These are phyloP conservation scores for Larix kaempferi DNA, from an alignment of 75 land plant genomes.

Conservation along the genomic window DNA sequence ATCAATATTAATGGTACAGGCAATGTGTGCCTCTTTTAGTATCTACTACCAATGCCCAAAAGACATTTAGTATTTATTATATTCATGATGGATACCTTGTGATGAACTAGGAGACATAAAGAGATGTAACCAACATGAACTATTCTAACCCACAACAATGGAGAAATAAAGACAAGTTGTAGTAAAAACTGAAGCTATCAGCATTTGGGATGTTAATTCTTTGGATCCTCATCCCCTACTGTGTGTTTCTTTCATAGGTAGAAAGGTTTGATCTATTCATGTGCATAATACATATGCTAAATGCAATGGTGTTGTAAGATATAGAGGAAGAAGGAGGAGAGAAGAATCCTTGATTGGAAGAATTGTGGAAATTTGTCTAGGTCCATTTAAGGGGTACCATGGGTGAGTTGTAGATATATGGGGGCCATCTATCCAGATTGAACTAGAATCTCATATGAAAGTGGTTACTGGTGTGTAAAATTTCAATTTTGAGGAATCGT, in stretches of 20 bases:
- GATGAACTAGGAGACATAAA: too few species aligned
- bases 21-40: conserved; percentile 93
- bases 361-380: conserved; percentile 69
- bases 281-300: conserved; percentile 88
- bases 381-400: conserved; percentile 88
- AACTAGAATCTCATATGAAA: conserved; percentile 96
- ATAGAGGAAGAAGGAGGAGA: conserved; percentile 69
- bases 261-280: conserved; percentile 66
- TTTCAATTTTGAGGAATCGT: background rate
- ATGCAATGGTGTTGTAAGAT: conserved; percentile 70
- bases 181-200: too few species aligned
- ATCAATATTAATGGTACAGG: conserved; percentile 81
- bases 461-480: conserved; percentile 72
- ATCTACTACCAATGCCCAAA: conserved; percentile 64
- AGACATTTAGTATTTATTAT: conserved; percentile 61
- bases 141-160: conserved; percentile 88
- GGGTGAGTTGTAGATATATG: conserved; percentile 83
- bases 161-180: conserved; percentile 82
- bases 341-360: conserved; percentile 71
- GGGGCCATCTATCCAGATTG: conserved; percentile 68
- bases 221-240: too few species aligned
- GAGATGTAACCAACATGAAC: too few species aligned
- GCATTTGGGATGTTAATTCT: too few species aligned
- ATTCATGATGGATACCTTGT: conserved; percentile 89
- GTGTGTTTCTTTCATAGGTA: too few species aligned